Conservation (phyloP, 2,329 filamentous ascomycete species). For the Penicillium capsulatum region DNA sequence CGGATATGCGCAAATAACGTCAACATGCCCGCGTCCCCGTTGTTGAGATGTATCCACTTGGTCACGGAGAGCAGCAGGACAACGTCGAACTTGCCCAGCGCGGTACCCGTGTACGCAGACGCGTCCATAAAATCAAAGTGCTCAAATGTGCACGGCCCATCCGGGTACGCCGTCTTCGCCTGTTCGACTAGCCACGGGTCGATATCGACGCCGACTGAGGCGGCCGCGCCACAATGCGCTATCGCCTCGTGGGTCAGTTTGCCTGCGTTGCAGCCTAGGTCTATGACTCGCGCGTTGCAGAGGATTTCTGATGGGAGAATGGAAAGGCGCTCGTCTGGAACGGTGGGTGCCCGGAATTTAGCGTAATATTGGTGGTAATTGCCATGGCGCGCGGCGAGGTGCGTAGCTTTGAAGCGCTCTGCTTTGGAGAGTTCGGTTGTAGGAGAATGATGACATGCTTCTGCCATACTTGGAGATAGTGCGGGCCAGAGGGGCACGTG, state of each 20-base stretch:
- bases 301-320: slow-evolving; percentile 24
- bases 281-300: slow-evolving; percentile 22
- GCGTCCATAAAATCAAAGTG: slow-evolving; percentile 23
- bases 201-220: slow-evolving; percentile 24
- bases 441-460: slow-evolving; percentile 11
- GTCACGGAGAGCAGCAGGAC: slow-evolving; percentile 23
- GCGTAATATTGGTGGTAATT: slow-evolving; percentile 27
- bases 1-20: slow-evolving; percentile 21
- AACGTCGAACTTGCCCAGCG: slow-evolving; percentile 24
- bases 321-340: slow-evolving; percentile 24
- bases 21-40: slow-evolving; percentile 21
- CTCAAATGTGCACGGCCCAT: slow-evolving; percentile 25
- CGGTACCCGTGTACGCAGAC: slow-evolving; percentile 22
- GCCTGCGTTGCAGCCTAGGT: slow-evolving; percentile 25
- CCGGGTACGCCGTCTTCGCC: slow-evolving; percentile 22
- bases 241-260: slow-evolving; percentile 24
- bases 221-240: slow-evolving; percentile 19
- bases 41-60: slow-evolving; percentile 26
- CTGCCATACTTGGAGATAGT: slow-evolving; percentile 17
- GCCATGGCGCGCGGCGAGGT: slow-evolving; percentile 24
- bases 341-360: slow-evolving; percentile 22
- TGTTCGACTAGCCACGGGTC: slow-evolving; percentile 24
- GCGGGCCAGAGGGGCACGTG: slow-evolving; percentile 6
- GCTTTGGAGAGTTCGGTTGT: slow-evolving; percentile 22
- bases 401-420: slow-evolving; percentile 27